Evolutionary conservation across 2,329 filamentous ascomycete genomes (phyloP).

Genomic region (Aspergillus felis): DNA sequence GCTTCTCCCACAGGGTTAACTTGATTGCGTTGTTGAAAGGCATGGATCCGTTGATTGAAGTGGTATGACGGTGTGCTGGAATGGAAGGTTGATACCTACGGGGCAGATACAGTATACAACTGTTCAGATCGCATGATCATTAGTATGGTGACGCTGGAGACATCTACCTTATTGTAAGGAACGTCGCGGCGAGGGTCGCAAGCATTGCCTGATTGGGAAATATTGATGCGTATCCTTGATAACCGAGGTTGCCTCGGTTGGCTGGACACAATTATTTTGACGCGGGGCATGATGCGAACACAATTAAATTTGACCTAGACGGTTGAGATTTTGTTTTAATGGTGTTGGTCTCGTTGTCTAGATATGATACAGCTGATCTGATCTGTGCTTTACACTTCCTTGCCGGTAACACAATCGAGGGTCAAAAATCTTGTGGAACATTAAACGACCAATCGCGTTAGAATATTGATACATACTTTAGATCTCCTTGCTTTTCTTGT

Average conservation of each 20-base stretch:
- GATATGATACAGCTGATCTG: not conserved
- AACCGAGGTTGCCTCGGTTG: not conserved
- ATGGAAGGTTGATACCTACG: not conserved
- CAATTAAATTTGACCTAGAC: not conserved
- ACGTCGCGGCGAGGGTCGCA: slow-evolving; percentile 11
- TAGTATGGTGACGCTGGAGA: not conserved
- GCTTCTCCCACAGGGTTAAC: slow-evolving; percentile 27
- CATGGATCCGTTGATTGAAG: slow-evolving; percentile 8
- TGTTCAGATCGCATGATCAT: not conserved
- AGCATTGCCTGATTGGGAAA: slow-evolving; percentile 15
- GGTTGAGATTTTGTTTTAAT: too few species aligned
- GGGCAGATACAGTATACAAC: not conserved
- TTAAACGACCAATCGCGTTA: not conserved
- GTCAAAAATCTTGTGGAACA: not conserved
- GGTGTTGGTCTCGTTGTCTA: not conserved
- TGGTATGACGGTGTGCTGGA: not conserved
- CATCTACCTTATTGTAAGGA: not conserved
- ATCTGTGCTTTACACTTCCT: too few species aligned
- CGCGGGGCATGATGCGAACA: too few species aligned
- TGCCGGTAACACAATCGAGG: too few species aligned
- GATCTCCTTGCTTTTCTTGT: not conserved
- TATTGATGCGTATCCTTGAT: slow-evolving; percentile 1
- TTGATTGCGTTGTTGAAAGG: slow-evolving; percentile 13
- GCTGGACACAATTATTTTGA: not conserved
- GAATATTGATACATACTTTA: not conserved